Percentiles rank a stretch among this genome's conserved stretches.
phyloP scores from a whole-genome alignment of 2,329 filamentous ascomycete species.

The Lasiodiplodia sp. region DNA sequence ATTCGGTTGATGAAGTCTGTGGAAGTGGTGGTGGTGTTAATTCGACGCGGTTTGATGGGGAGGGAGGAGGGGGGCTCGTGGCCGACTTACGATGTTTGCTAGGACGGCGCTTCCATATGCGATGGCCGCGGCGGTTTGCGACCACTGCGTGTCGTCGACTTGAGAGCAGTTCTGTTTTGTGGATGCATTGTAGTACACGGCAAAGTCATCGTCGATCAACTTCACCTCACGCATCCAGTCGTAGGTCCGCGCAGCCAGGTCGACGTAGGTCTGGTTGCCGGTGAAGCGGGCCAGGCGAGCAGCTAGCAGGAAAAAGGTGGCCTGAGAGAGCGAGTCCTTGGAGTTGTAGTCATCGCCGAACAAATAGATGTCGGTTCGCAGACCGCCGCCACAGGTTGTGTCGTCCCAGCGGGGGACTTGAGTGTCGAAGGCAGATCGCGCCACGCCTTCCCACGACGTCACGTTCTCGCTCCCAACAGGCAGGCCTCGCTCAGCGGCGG shows the following conservation, averaged over 20 bases:
- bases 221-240: conserved; percentile 60
- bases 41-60: background rate
- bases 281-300: conserved; percentile 76
- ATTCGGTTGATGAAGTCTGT: conserved; percentile 59
- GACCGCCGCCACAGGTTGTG: conserved; percentile 71
- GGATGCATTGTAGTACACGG: conserved; percentile 53
- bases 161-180: conserved; percentile 56
- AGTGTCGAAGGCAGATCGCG: conserved; percentile 74
- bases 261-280: conserved; percentile 61
- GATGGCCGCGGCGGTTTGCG: conserved; percentile 64
- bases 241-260: conserved; percentile 74
- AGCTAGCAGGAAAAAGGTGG: conserved; percentile 81
- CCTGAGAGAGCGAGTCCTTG: conserved; percentile 84
- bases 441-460: conserved; percentile 72
- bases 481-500: conserved; percentile 73
- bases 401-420: conserved; percentile 75
- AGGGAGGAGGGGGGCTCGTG: background rate
- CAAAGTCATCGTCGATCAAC: conserved; percentile 59
- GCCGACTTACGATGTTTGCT: conserved; percentile 58
- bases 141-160: conserved; percentile 62
- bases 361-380: conserved; percentile 82
- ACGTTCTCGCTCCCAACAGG: conserved; percentile 56
- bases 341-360: conserved; percentile 80
- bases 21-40: background rate
- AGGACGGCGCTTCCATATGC: conserved; percentile 63